phyloP scores from a whole-genome alignment of 2,329 filamentous ascomycete species.

The Pseudogymnoascus sp. region DNA sequence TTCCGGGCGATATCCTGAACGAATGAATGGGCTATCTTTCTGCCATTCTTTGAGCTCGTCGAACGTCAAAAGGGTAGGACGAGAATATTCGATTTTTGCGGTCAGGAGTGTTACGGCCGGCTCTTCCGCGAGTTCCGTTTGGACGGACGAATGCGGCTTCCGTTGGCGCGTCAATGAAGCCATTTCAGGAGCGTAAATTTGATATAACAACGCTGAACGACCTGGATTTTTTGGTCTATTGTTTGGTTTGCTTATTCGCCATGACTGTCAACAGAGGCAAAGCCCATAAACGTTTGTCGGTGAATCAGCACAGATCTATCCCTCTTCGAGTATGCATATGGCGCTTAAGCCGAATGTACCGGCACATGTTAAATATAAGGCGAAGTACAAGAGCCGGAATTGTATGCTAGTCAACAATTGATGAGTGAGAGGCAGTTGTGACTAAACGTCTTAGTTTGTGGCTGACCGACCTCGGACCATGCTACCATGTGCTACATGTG shows the following conservation, averaged over 20 bases:
- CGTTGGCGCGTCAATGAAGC: not conserved
- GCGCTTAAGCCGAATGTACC: not conserved
- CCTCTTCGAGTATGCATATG: not conserved
- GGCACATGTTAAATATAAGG: not conserved
- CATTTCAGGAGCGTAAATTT: not conserved
- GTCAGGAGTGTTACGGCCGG: not conserved
- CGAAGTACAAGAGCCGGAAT: not conserved
- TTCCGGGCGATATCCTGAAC: slow-evolving; percentile 36
- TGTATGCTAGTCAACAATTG: not conserved
- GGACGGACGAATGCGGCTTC: not conserved
- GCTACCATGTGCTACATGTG: not conserved
- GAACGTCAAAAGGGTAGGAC: slow-evolving; percentile 23
- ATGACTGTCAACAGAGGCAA: not conserved
- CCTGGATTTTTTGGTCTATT: not conserved
- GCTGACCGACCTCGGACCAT: not conserved
- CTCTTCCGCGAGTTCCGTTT: not conserved
- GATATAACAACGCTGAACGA: not conserved
- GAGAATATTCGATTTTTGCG: slow-evolving; percentile 8
- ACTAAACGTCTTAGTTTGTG: not conserved
- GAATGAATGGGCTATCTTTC: slow-evolving; percentile 35
- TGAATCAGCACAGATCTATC: not conserved
- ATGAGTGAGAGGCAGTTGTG: not conserved
- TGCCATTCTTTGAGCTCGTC: slow-evolving; percentile 36
- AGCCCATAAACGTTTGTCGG: not conserved
- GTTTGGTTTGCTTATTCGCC: not conserved